A percentile compares a stretch with the other conserved stretches of the same genome.
These are phyloP conservation scores for Rhizoclosmatium globosum DNA, from an alignment of 192 early-diverging fungal species.

Conservation along the genomic window DNA sequence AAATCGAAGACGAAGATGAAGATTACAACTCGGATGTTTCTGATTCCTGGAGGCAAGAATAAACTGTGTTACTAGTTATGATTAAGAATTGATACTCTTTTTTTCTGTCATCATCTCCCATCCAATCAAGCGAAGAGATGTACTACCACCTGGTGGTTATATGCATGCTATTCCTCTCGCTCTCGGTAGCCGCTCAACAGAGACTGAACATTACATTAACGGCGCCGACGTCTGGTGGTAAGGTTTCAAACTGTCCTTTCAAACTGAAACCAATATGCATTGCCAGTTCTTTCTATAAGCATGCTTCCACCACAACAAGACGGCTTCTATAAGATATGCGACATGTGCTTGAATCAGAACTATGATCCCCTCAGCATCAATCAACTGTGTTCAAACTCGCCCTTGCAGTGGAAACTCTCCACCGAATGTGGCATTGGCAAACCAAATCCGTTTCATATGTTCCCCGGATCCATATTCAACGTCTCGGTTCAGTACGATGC, in stretches of 20 bases:
- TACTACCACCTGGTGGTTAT: too few species aligned
- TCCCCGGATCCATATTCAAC: background rate
- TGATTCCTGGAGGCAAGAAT: background rate
- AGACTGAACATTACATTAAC: too few species aligned
- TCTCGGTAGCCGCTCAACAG: too few species aligned
- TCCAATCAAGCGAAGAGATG: too few species aligned
- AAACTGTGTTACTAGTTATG: background rate
- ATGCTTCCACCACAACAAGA: background rate
- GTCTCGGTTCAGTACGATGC: background rate
- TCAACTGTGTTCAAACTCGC: background rate
- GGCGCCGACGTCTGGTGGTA: too few species aligned
- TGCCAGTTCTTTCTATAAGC: too few species aligned
- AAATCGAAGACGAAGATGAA: background rate
- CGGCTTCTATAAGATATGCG: background rate
- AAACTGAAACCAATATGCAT: too few species aligned
- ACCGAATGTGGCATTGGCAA: background rate
- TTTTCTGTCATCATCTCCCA: too few species aligned
- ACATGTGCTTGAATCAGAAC: background rate
- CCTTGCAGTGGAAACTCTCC: background rate
- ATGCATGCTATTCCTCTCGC: too few species aligned
- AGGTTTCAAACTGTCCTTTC: too few species aligned
- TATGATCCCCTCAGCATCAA: background rate
- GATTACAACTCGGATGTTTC: constrained; percentile 3
- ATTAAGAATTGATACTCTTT: too few species aligned
- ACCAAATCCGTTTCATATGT: background rate